Percentiles rank a stretch among this genome's conserved stretches.
Conservation (phyloP, 2,329 filamentous ascomycete genomes). For the Podosphaera aphanis region DNA sequence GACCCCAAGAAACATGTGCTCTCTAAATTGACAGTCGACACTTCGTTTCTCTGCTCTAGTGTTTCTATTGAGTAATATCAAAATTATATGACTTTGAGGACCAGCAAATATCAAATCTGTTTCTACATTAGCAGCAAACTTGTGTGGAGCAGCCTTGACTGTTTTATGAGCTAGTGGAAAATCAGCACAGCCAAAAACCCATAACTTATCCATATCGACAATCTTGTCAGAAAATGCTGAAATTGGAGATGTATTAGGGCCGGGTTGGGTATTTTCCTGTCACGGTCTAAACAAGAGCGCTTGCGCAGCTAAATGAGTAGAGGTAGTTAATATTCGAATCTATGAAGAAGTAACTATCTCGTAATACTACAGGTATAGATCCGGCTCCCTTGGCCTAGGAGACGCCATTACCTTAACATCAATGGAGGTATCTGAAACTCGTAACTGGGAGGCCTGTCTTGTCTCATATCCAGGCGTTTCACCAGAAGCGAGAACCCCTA, state of each 20-base stretch:
- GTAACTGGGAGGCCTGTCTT: too few species aligned
- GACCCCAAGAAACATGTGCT: not conserved
- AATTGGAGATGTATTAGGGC: not conserved
- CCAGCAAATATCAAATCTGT: not conserved
- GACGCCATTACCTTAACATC: too few species aligned
- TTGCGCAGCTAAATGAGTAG: too few species aligned
- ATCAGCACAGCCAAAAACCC: not conserved
- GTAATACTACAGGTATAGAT: too few species aligned
- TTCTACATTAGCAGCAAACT: not conserved
- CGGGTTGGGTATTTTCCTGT: not conserved
- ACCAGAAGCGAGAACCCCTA: too few species aligned
- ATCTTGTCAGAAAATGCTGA: not conserved
- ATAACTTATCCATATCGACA: not conserved
- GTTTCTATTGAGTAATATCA: not conserved
- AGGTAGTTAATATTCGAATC: too few species aligned
- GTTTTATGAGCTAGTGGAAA: not conserved
- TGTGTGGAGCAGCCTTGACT: not conserved
- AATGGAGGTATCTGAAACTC: too few species aligned
- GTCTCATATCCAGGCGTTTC: too few species aligned
- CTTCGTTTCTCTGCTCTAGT: not conserved
- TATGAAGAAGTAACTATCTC: too few species aligned
- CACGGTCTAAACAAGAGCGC: too few species aligned
- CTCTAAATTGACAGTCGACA: not conserved
- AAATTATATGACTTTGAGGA: not conserved
- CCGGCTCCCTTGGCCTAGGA: too few species aligned